Evolutionary conservation across 2,329 filamentous ascomycete genomes (phyloP).

Genomic region (Fusarium solani-melongenae): DNA sequence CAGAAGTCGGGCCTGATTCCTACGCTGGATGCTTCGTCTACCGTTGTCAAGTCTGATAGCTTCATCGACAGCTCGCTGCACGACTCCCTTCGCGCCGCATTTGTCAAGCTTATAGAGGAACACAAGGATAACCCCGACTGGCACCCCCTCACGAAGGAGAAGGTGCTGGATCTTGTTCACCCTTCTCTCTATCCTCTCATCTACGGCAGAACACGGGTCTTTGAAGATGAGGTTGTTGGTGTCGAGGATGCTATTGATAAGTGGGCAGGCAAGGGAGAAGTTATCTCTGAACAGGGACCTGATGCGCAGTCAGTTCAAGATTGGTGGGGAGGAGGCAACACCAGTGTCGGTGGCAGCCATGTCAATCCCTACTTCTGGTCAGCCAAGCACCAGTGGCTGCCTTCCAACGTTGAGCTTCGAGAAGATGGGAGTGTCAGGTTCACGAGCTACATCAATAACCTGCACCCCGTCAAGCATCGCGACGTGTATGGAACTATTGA

Average conservation of each 20-base stretch:
- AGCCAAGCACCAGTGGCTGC: slow-evolving; percentile 43
- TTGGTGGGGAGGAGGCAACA: neutral
- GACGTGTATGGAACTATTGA: slow-evolving; percentile 52
- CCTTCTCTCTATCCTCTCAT: slow-evolving; percentile 36
- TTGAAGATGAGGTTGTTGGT: slow-evolving; percentile 46
- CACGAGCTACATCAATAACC: slow-evolving; percentile 59
- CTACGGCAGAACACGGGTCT: slow-evolving; percentile 45
- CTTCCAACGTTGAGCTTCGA: slow-evolving; percentile 52
- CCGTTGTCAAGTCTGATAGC: slow-evolving; percentile 38
- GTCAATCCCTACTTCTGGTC: slow-evolving; percentile 63
- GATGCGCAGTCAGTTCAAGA: neutral
- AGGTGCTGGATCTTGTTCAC: slow-evolving; percentile 28
- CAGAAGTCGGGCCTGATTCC: slow-evolving; percentile 51
- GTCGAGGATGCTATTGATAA: slow-evolving; percentile 34
- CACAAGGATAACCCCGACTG: slow-evolving; percentile 31
- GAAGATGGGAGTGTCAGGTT: slow-evolving; percentile 48
- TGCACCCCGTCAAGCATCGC: slow-evolving; percentile 51
- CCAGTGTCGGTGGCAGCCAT: slow-evolving; percentile 59
- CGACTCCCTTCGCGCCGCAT: slow-evolving; percentile 13
- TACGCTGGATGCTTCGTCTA: slow-evolving; percentile 34
- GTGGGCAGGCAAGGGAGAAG: slow-evolving; percentile 37
- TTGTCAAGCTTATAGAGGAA: slow-evolving; percentile 29
- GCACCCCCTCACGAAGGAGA: slow-evolving; percentile 11
- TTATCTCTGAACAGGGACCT: slow-evolving; percentile 54
- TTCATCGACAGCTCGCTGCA: slow-evolving; percentile 20